Percentiles rank a stretch among this genome's conserved stretches.
Conservation (phyloP, 805 yeast species). For the Wickerhamomyces sydowiorum region DNA sequence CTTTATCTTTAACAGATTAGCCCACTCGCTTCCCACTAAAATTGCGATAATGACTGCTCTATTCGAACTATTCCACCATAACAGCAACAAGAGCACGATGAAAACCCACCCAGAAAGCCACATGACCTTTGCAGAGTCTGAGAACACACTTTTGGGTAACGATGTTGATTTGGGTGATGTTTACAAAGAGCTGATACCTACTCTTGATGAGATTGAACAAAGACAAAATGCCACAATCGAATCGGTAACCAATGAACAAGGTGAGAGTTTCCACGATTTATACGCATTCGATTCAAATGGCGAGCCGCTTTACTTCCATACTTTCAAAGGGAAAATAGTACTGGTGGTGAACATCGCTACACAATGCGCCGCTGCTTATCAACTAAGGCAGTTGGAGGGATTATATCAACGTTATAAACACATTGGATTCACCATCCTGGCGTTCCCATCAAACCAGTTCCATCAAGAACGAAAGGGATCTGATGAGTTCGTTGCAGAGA, state of each 20-base stretch:
- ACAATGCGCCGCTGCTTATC: conserved; percentile 75
- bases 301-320: conserved; percentile 48
- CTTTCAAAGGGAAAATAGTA: conserved; percentile 74
- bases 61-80: no score
- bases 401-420: conserved; percentile 60
- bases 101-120: neutral
- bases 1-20: no score
- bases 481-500: conserved; percentile 61
- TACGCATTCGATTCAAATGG: conserved; percentile 56
- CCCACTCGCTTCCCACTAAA: no score
- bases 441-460: conserved; percentile 91
- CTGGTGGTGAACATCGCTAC: conserved; percentile 85
- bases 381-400: conserved; percentile 64
- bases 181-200: neutral
- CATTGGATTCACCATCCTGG: conserved; percentile 62
- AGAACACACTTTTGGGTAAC: neutral
- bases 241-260: neutral
- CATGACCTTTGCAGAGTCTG: neutral
- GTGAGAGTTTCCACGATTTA: conserved; percentile 55
- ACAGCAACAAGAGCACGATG: no score
- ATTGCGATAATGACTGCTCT: no score
- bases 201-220: neutral
- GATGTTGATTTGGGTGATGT: neutral
- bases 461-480: conserved; percentile 73
- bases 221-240: neutral